A percentile compares a stretch with the other conserved stretches of the same genome.
Conservation (phyloP, 441 rosid species). For the Bruguiera hainesii region DNA sequence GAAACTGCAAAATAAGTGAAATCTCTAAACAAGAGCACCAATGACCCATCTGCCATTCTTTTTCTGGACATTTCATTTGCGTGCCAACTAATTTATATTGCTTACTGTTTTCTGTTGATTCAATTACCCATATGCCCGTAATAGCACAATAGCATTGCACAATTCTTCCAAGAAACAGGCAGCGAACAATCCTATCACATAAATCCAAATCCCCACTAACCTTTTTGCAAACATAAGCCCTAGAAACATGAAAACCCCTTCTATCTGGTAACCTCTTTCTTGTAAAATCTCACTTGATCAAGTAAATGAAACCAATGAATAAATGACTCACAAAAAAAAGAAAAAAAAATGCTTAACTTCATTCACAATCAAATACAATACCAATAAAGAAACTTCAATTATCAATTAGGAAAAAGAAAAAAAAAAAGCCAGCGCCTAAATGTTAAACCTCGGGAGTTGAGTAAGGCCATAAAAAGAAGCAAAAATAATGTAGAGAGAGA, state of each 20-base stretch:
- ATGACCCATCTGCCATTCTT: constrained; percentile 11
- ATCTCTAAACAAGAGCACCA: background rate
- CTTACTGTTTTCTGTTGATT: background rate
- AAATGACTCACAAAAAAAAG: background rate
- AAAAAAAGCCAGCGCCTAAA: constrained; percentile 5
- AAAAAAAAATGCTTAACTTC: constrained; percentile 26
- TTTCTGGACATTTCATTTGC: background rate
- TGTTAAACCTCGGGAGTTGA: background rate
- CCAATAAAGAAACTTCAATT: constrained; percentile 2
- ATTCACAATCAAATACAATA: constrained; percentile 22
- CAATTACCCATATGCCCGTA: constrained; percentile 1
- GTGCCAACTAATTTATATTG: background rate
- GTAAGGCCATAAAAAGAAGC: constrained; percentile 11
- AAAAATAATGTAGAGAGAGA: constrained; percentile 9
- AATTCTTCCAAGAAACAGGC: background rate
- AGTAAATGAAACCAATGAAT: constrained; percentile 17
- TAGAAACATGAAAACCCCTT: constrained; percentile 7
- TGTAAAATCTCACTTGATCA: constrained; percentile 18
- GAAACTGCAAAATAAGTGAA: background rate
- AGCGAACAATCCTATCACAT: background rate
- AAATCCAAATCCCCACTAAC: constrained; percentile 13
- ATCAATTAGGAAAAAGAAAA: background rate
- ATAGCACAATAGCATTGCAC: background rate
- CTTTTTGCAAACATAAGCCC: background rate
- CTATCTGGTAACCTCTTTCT: constrained; percentile 9